phyloP scores from a whole-genome alignment of 2,329 filamentous ascomycete species.

The Trichoderma simmonsii region DNA sequence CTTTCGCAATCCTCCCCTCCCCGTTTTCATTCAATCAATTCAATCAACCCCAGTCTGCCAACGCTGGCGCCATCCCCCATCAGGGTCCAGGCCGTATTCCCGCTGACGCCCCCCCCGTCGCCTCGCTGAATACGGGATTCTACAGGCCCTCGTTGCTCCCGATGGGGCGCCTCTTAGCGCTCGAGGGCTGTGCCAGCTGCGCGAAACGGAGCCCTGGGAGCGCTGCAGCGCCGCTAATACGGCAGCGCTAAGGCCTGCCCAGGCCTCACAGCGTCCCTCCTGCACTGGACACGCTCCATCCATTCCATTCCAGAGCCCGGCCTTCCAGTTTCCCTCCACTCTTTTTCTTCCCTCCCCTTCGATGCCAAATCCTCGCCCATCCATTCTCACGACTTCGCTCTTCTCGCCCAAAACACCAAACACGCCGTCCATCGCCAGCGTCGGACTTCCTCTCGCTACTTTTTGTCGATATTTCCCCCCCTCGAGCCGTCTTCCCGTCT shows the following conservation, averaged over 20 bases:
- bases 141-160: conserved; percentile 14
- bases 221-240: conserved; percentile 2
- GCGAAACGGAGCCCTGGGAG: conserved; percentile 1
- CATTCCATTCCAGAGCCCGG: neutral
- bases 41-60: neutral
- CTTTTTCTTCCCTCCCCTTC: neutral
- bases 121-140: conserved; percentile 12
- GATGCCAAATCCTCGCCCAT: neutral
- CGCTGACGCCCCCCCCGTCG: conserved; percentile 1
- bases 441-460: conserved; percentile 10
- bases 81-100: neutral
- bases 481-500: neutral
- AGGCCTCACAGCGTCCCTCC: neutral
- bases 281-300: neutral
- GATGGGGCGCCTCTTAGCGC: conserved; percentile 12
- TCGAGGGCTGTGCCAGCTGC: conserved; percentile 7
- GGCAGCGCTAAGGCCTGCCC: neutral
- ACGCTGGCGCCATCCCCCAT: neutral
- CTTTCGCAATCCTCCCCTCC: neutral
- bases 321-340: neutral
- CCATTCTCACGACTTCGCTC: neutral
- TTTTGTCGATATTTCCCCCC: neutral
- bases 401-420: neutral
- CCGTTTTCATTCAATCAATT: neutral
- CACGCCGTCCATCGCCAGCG: conserved; percentile 15